Evolutionary conservation across 2,329 filamentous ascomycete species (phyloP).

Genomic region (Colletotrichum tropicicola): DNA sequence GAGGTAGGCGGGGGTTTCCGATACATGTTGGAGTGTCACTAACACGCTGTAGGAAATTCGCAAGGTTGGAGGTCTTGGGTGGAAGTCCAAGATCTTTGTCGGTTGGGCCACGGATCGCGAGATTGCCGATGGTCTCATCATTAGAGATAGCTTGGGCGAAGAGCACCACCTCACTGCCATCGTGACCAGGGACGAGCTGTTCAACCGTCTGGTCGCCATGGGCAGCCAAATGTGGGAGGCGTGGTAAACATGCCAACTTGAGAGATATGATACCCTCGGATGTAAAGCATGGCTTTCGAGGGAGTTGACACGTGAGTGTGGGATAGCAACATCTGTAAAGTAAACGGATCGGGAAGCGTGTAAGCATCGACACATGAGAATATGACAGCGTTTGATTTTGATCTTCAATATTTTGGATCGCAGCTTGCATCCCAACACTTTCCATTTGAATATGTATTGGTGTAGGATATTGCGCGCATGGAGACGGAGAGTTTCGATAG

Average conservation of each 20-base stretch:
- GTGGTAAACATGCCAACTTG: slow-evolving; percentile 56
- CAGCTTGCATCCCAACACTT: too few species aligned
- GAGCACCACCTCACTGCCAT: slow-evolving; percentile 75
- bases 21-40: neutral
- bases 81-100: slow-evolving; percentile 85
- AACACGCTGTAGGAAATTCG: slow-evolving; percentile 63
- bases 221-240: slow-evolving; percentile 86
- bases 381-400: too few species aligned
- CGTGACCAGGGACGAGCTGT: slow-evolving; percentile 77
- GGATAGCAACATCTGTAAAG: too few species aligned
- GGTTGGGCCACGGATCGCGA: slow-evolving; percentile 80
- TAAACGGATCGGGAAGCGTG: too few species aligned
- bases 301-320: too few species aligned
- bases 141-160: slow-evolving; percentile 66
- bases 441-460: too few species aligned
- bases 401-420: too few species aligned
- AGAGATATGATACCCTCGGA: neutral
- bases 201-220: slow-evolving; percentile 81
- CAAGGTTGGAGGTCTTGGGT: slow-evolving; percentile 83
- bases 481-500: too few species aligned
- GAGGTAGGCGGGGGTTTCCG: slow-evolving; percentile 32
- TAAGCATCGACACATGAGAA: too few species aligned
- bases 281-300: too few species aligned
- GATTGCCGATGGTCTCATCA: slow-evolving; percentile 78
- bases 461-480: too few species aligned